Conservation (phyloP, 805 yeast species). For the Ogataea siamensis region DNA sequence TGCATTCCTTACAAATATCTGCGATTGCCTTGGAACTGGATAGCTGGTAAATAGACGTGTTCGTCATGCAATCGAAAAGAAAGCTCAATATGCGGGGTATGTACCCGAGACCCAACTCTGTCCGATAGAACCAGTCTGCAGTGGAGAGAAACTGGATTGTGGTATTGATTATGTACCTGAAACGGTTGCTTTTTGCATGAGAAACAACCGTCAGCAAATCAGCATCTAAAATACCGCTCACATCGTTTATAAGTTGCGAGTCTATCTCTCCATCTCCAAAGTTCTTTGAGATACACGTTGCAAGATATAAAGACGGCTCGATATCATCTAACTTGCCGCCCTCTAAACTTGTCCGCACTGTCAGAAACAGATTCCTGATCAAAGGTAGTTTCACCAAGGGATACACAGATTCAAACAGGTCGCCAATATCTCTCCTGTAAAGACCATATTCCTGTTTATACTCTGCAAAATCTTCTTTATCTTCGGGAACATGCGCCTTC, state of each 20-base stretch:
- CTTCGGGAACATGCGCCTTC: slow-evolving; percentile 52
- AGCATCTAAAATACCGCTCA: slow-evolving; percentile 31
- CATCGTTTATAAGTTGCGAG: slow-evolving; percentile 18
- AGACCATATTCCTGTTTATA: slow-evolving; percentile 56
- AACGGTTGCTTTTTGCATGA: slow-evolving; percentile 9
- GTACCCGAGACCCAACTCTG: slow-evolving; percentile 41
- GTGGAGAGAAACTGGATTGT: slow-evolving; percentile 58
- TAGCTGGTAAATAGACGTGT: slow-evolving; percentile 29
- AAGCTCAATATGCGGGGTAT: slow-evolving; percentile 55
- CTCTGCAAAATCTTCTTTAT: slow-evolving; percentile 32
- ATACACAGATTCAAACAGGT: slow-evolving; percentile 69
- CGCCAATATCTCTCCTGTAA: slow-evolving; percentile 74
- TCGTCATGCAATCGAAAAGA: slow-evolving; percentile 35
- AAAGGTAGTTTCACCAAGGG: slow-evolving; percentile 58
- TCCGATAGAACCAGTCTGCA: slow-evolving; percentile 57
- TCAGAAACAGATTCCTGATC: slow-evolving; percentile 42
- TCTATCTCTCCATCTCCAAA: slow-evolving; percentile 38
- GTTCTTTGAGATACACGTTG: slow-evolving; percentile 56
- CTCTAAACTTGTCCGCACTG: slow-evolving; percentile 31
- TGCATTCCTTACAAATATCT: slow-evolving; percentile 54
- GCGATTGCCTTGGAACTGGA: slow-evolving; percentile 56
- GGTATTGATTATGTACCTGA: slow-evolving; percentile 41
- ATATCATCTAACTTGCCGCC: slow-evolving; percentile 38
- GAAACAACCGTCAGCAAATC: slow-evolving; percentile 28
- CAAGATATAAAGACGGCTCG: slow-evolving; percentile 61